Evolutionary conservation across 805 yeast species (phyloP), one percentile per base, ranked within the genome.

Genomic region (Lipomyces starkeyi): DNA sequence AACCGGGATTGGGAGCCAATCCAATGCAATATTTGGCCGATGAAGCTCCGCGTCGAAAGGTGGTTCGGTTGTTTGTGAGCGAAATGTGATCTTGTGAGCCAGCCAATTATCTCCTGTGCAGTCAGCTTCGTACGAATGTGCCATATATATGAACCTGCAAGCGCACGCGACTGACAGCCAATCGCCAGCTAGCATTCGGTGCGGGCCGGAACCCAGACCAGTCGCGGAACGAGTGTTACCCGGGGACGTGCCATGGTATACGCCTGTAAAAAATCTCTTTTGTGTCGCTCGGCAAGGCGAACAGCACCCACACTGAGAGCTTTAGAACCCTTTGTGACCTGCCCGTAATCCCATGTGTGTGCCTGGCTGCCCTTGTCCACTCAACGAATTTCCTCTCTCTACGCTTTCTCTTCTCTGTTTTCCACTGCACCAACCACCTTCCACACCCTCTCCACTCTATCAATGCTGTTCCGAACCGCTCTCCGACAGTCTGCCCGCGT

Each of bases 401-500:
- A 32, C 65, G 58, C 63, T 59, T 56, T 60, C 53, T 54, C 65
- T 58, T 53, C 59, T 40, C 47, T 34, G 37, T 53, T 60, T 64
- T 67, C 66, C 66, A 34, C 53, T 32, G 57, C 68, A 59, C 59
- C 60, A 29, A 52, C 57, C 40, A 25, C 54, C 56, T 61, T 61
- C 57, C 71, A 60, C 20, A 59, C 58, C 56, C 59, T 40, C 67
- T 49, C 34, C 59, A n/a, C 58, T 57, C 68, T 54, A 52, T 37
- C 66, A 61, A 69, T 69, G 70, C 68, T 69, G 81, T 78, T 80
- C 74, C 77, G 82, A 73, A 74, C 81, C 72, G 82, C 79, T 73
- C 76, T 79, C 71, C 80, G 81, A 67, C 80, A 77, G 71, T 75
- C 82, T 69, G 71, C 80, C 68, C 78, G 78, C 60, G 78, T 78